phyloP scores from a whole-genome alignment of 129 eudicot genomes.

The carrot (Daucus carota) region DH1_v3.0 NC_030387.2:24417501-24418000 shows the following conservation, averaged over 20 bases:
- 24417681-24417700: slow-evolving; percentile 88
- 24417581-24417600: not conserved
- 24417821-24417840: slow-evolving; percentile 48
- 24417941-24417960: not conserved
- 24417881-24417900: not conserved
- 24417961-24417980: not conserved
- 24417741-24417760: slow-evolving; percentile 57
- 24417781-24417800: slow-evolving; percentile 95
- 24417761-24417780: slow-evolving; percentile 95
- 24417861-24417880: not conserved
- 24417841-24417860: slow-evolving; percentile 26
- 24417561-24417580: not conserved
- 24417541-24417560: not conserved
- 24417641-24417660: slow-evolving; percentile 9
- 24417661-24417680: slow-evolving; percentile 67
- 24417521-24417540: not conserved
- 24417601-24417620: slow-evolving; percentile 3
- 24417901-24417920: not conserved
- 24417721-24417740: slow-evolving; percentile 76
- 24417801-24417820: slow-evolving; percentile 71
- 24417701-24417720: slow-evolving; percentile 94
- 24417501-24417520: not conserved
- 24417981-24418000: not conserved
- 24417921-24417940: not conserved
- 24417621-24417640: not conserved